Percentiles rank a stretch among this genome's conserved stretches.
These are phyloP conservation scores for Tolypocladium amazonense DNA, from an alignment of 2,329 filamentous ascomycete genomes.

Conservation along the genomic window DNA sequence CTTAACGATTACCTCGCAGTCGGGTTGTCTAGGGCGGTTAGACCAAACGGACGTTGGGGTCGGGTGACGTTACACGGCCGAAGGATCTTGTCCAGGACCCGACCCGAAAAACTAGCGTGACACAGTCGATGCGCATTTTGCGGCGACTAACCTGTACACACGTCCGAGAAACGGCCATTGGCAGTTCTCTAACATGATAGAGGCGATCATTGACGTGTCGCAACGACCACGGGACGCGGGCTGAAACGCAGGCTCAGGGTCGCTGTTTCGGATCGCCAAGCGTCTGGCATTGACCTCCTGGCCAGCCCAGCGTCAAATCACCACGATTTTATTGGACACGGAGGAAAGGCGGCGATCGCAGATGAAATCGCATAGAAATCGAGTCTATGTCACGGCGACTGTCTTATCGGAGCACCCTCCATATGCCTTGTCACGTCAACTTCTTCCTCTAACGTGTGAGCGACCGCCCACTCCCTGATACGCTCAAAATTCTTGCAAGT, in stretches of 20 bases:
- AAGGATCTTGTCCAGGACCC: not conserved
- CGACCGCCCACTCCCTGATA: conserved; percentile 16
- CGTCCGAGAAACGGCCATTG: not conserved
- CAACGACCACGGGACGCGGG: not conserved
- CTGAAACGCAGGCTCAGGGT: not conserved
- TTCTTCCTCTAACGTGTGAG: not conserved
- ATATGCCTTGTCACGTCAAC: not conserved
- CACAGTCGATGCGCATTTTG: not conserved
- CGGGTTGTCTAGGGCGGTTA: too few species aligned
- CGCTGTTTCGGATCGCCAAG: not conserved
- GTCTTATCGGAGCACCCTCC: not conserved
- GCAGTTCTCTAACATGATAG: not conserved
- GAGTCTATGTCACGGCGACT: not conserved
- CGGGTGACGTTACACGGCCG: not conserved
- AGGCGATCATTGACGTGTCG: not conserved
- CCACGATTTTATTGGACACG: not conserved
- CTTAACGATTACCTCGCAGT: not conserved
- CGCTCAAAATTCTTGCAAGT: conserved; percentile 42
- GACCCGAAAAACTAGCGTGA: not conserved
- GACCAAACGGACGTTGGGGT: not conserved
- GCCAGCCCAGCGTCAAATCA: not conserved
- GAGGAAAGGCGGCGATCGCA: not conserved
- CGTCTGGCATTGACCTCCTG: not conserved
- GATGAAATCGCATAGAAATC: not conserved
- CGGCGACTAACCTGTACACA: not conserved